Percentiles rank a stretch among this genome's conserved stretches.
Evolutionary conservation across 345 rosid species (phyloP).

Genomic region (Melaleuca alternifolia): DNA sequence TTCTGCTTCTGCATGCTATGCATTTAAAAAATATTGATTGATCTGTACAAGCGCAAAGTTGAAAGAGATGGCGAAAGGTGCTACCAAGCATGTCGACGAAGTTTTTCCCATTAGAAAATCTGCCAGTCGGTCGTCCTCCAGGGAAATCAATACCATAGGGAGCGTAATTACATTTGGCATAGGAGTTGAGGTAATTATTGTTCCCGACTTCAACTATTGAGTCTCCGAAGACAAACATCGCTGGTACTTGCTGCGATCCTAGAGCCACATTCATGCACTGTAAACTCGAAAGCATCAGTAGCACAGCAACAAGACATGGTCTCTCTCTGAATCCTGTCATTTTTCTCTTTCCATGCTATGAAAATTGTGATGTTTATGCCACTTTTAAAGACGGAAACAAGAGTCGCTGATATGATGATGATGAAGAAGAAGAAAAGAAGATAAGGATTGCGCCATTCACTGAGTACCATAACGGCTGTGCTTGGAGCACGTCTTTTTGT

Average conservation of each 20-base stretch:
- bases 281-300: background rate
- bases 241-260: constrained; percentile 35
- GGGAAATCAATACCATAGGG: constrained; percentile 82
- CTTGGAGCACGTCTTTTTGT: background rate
- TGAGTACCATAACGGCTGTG: background rate
- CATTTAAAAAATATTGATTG: background rate
- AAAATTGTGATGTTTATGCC: background rate
- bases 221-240: constrained; percentile 83
- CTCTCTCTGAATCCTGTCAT: background rate
- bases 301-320: background rate
- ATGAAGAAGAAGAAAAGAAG: background rate
- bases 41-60: background rate
- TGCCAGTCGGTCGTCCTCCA: constrained; percentile 56
- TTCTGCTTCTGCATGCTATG: background rate
- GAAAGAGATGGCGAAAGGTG: background rate
- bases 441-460: background rate
- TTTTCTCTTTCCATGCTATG: background rate
- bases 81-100: constrained; percentile 60
- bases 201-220: constrained; percentile 78
- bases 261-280: background rate
- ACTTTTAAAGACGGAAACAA: background rate
- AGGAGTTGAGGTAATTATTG: constrained; percentile 54
- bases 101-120: constrained; percentile 72
- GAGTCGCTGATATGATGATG: background rate
- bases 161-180: constrained; percentile 59